Evolutionary conservation across 1,139 yeast genomes (phyloP), one percentile per base, ranked within the genome.

Genomic region (Chernovozyma aurita): DNA sequence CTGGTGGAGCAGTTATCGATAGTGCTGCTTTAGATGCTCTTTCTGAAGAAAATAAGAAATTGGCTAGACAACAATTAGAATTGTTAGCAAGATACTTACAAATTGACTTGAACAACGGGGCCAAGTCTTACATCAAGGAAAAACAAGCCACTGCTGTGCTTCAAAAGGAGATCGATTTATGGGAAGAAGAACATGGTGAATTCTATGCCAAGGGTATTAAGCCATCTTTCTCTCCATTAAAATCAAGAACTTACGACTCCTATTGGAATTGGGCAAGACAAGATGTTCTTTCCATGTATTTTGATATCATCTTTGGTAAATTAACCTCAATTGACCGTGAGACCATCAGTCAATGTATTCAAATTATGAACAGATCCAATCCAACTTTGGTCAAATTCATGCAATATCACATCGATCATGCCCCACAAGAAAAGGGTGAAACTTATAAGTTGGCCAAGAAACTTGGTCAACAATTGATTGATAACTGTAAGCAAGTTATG

Each of bases 231-330:
- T 85, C 95, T 30, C 75, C 94, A 44, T 76, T 85, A 67, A 92
- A 92, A 70, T 95, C 97, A 28, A 85, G 98, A 71, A 80, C 85
- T 37, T 92, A 92, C 62, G 97, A 92, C 64, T 88, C 97, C 20
- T 88, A 90, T 65, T 92, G 98, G 98, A 94, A 94, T 65, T 92
- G 98, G 98, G 97, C 97, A 32, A 85, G 97, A 66, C 98, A 92
- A 70, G 96, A 94, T 61, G 85, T 94, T 43, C 70, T 92, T 50
- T 80, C 90, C 36, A 84, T 92, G 88, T 92, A 87, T 70, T 92
- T 78, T 59, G 97, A 92, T 65, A 87, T 92, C 53, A 87, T 92
- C 53, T 94, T 92, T 61, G 98, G 98, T 57, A 83, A 86, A 48
- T 76, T 92, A 50, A 80, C 82, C 33, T 82, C 87, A 41, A 84